These are phyloP conservation scores for Rhizophlyctis rosea DNA, from an alignment of 192 early-diverging fungal genomes.

Conservation along the genomic window DNA sequence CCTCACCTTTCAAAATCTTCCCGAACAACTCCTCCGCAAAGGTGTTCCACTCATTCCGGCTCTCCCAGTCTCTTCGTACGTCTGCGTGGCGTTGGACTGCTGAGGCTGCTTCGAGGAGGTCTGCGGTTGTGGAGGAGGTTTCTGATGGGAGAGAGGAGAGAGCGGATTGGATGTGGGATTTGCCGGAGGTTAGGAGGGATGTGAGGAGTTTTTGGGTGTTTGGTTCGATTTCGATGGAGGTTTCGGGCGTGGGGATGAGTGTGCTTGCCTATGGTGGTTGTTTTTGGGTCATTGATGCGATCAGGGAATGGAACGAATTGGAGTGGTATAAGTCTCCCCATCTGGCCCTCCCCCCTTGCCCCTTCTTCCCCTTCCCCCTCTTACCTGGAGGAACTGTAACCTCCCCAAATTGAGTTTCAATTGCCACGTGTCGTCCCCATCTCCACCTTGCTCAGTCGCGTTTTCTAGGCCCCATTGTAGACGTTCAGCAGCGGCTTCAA, in stretches of 20 bases:
- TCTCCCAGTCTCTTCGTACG: constrained; percentile 1
- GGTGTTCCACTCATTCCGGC: constrained; percentile 12
- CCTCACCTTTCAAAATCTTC: not conserved
- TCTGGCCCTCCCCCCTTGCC: too few species aligned
- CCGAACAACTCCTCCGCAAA: constrained; percentile 10
- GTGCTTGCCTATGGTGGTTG: too few species aligned
- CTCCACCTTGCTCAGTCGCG: constrained; percentile 10
- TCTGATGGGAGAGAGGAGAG: not conserved
- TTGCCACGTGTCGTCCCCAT: not conserved
- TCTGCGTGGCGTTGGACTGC: constrained; percentile 18
- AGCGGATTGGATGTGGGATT: not conserved
- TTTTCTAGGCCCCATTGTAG: constrained; percentile 18
- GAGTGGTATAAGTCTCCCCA: too few species aligned
- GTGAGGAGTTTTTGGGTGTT: too few species aligned
- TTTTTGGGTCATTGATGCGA: too few species aligned
- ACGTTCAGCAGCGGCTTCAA: constrained; percentile 22
- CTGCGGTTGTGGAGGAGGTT: not conserved
- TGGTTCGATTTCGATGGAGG: too few species aligned
- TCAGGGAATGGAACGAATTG: too few species aligned
- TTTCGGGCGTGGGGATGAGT: too few species aligned
- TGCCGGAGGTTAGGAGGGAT: too few species aligned
- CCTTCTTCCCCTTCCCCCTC: too few species aligned
- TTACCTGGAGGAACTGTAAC: not conserved
- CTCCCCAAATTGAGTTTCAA: not conserved
- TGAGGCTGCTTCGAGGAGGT: constrained; percentile 6